Percentiles rank a stretch among this genome's conserved stretches.
These are phyloP conservation scores for Eutypa lata DNA, from an alignment of 2,329 filamentous ascomycete species.

Conservation along the genomic window DNA sequence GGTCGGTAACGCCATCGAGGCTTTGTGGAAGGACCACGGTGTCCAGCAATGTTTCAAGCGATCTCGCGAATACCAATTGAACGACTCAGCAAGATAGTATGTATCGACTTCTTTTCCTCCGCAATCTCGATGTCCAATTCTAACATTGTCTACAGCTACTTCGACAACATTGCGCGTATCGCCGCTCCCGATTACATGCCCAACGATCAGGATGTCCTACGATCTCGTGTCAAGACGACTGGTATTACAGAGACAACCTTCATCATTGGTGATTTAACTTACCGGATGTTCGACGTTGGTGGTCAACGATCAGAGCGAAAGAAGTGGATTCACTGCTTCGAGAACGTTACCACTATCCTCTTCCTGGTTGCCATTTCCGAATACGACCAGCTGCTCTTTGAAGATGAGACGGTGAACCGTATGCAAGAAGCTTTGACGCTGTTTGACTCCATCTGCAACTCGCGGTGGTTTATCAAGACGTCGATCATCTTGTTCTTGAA, in stretches of 20 bases:
- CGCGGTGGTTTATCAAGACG: constrained; percentile 86
- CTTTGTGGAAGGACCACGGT: constrained; percentile 87
- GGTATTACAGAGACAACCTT: constrained; percentile 97
- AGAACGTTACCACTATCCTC: constrained; percentile 94
- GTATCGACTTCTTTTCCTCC: constrained; percentile 35
- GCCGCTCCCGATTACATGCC: constrained; percentile 89
- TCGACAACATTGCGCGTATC: constrained; percentile 90
- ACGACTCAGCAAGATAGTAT: constrained; percentile 95
- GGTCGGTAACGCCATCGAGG: constrained; percentile 88
- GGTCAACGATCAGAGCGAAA: constrained; percentile 94
- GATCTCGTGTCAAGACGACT: constrained; percentile 95
- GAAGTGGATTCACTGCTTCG: constrained; percentile 99
- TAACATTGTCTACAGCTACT: constrained; percentile 66
- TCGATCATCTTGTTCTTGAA: constrained; percentile 84
- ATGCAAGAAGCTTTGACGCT: constrained; percentile 87
- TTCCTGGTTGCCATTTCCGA: constrained; percentile 97
- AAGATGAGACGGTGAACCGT: constrained; percentile 94
- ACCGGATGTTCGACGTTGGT: constrained; percentile 97
- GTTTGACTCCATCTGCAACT: constrained; percentile 86
- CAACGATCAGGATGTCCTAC: constrained; percentile 90
- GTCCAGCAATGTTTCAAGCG: constrained; percentile 95
- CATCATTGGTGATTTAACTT: constrained; percentile 90
- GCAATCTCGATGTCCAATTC: constrained; percentile 9
- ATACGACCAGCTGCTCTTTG: constrained; percentile 93
- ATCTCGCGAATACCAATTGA: constrained; percentile 92